Base-by-base conservation (phyloP, 352 stramenopile species). In the Globisporangium heterothallicum region DNA sequence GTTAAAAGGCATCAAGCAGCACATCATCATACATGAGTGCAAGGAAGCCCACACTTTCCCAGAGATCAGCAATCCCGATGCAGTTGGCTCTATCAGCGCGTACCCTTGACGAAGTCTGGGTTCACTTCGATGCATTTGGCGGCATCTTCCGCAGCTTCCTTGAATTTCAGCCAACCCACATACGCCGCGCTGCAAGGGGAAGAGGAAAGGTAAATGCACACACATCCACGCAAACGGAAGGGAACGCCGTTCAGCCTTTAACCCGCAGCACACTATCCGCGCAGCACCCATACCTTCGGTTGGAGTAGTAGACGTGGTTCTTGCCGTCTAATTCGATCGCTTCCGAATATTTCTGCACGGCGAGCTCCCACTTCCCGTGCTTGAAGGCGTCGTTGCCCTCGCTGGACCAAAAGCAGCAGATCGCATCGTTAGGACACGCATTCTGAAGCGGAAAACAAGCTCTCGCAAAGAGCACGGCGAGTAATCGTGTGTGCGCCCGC, bases 371-470 rank as follows among this genome's bases (percentile, higher is more conserved):
- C 60, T 97, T 79, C 45, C 85, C 76, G 25, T 71, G 66, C 72
- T 98, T 97, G 72, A 98, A 98, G 63, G 89, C 94, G 27, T 90
- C 82, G 71, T 98, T 98, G 53, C 94, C 94, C 73, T 98, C 89
- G 63, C 82, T 94, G 42, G 18, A 48, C 6, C 29, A 34, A 10
- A 6, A 34, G 27, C 42, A 42, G 22, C 35, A 44, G 24, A 22
- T 7, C 10, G 38, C 8, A 56, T 26, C 12, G 42, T 13, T 22
- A 8, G 14, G 12, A 29, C 29, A 21, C 25, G 6, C 29, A 34
- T 34, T 12, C n/a, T 36, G 8, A 6, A n/a, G 25, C 40, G 36
- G 40, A 12, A 56, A 21, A 22, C 29, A 35, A 18, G 29, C 3
- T 5, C 12, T 3, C 18, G 19, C 48, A 34, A 3, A 29, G 12